phyloP scores from a whole-genome alignment of 2,329 filamentous ascomycete genomes.

The Calonectria naviculata region DNA sequence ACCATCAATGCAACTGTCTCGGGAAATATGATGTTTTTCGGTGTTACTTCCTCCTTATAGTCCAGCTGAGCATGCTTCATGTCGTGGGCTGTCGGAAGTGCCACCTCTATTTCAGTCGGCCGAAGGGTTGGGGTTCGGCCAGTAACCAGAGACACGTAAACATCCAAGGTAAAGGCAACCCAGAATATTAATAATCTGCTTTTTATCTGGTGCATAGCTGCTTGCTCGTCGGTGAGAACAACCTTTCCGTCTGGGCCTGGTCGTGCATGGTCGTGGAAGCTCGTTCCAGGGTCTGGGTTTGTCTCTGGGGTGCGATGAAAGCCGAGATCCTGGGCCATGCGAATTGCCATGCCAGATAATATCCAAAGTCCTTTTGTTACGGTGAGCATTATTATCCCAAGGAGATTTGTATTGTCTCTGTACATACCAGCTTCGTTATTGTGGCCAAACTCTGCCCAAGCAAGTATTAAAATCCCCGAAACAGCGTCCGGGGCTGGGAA shows the following conservation, averaged over 20 bases:
- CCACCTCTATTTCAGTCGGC: not conserved
- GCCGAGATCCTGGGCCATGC: not conserved
- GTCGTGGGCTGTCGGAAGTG: not conserved
- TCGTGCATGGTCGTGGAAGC: not conserved
- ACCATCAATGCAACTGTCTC: not conserved
- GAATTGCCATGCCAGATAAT: not conserved
- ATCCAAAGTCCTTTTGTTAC: not conserved
- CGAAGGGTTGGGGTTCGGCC: not conserved
- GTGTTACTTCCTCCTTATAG: not conserved
- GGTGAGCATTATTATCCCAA: not conserved
- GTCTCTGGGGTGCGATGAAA: not conserved
- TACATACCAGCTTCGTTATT: not conserved
- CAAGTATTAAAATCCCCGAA: not conserved
- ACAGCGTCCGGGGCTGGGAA: not conserved
- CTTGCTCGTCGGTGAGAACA: not conserved
- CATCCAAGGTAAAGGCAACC: not conserved
- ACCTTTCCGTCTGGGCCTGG: not conserved
- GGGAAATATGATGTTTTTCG: not conserved
- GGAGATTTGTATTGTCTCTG: not conserved
- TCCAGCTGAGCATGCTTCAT: not conserved
- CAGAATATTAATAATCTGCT: not conserved
- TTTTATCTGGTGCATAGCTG: not conserved
- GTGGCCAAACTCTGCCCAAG: not conserved
- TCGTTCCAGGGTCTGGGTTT: not conserved
- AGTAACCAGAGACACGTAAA: not conserved